Evolutionary conservation across 1,139 yeast genomes (phyloP), one percentile per base, ranked within the genome.

Genomic region (Chernovozyma sophiae-reginae): DNA sequence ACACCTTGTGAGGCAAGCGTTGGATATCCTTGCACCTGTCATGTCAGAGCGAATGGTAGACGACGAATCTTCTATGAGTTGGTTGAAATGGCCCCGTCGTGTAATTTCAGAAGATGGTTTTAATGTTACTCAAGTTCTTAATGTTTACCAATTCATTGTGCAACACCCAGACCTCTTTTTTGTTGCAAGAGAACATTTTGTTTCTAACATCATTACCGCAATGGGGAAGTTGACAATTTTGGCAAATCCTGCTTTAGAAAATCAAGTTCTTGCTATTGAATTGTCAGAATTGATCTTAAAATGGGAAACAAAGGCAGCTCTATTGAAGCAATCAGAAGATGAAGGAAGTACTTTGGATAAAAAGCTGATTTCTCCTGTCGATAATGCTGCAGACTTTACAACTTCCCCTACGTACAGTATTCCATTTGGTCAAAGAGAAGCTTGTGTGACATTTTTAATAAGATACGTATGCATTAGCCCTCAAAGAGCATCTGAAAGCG

Each of bases 41-140:
- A 74, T 94, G 70, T 81, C 87, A 2, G 75, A 74, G 42, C 71
- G 96, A 38, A 76, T 86, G 60, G 68, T 68, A 2, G 69, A 70
- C 26, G 67, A 66, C 3, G 86, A 77, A 0, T 67, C 82, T 0
- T 79, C 85, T 12, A 65, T 65, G 38, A 75, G 82, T 35, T 94
- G 98, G 98, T 77, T 94, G 40, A 90, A 86, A 49, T 89, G 96
- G 94, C 96, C 97, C 1, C 79, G 97, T 45, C 73, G 97, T 39
- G 95, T 90, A 2, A 69, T 94, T 20, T 81, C 94, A 2, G 98
- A 94, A 53, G 96, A 90, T 54, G 92, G 94, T 0, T 83, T 81
- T 53, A 81, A 80, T 51, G 83, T 83, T 6, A 81, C 84, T 11
- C 95, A 90, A 43, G 95, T 85, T 8, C 76, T 87, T 45, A 90